These are phyloP conservation scores for Gymnopus androsaceus DNA, from an alignment of 1,284 basidiomycete species.

Conservation along the genomic window DNA sequence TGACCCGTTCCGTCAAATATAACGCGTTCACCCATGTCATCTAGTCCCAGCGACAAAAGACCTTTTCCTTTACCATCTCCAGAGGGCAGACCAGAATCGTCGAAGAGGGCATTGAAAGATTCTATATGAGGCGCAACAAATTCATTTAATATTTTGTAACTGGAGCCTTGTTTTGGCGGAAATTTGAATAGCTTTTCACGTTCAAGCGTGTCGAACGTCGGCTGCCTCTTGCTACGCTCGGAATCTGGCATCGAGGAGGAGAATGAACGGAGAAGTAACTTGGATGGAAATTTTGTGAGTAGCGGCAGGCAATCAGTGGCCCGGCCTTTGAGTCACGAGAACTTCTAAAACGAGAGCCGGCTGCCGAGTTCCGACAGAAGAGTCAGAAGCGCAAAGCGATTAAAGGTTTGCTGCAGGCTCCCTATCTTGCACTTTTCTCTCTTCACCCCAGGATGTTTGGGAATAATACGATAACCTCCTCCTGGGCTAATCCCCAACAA, in stretches of 20 bases:
- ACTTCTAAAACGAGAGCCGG: no score
- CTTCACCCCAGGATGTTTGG: conserved; percentile 53
- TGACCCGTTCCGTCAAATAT: conserved; percentile 84
- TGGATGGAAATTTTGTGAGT: background rate
- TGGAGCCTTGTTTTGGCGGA: conserved; percentile 71
- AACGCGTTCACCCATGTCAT: conserved; percentile 88
- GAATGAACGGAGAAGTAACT: background rate
- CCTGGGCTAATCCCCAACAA: conserved; percentile 63
- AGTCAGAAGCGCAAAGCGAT: no score
- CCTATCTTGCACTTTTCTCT: background rate
- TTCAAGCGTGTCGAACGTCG: conserved; percentile 84
- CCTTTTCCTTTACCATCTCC: conserved; percentile 82
- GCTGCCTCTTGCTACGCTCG: conserved; percentile 32
- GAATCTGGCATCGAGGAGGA: conserved; percentile 40
- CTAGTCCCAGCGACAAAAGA: conserved; percentile 77
- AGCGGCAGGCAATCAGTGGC: no score
- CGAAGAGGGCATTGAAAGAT: conserved; percentile 95
- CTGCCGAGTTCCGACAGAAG: no score
- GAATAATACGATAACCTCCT: conserved; percentile 48
- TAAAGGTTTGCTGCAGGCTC: background rate
- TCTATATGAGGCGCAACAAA: conserved; percentile 94
- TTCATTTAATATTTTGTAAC: conserved; percentile 86
- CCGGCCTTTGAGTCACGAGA: no score
- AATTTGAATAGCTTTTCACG: conserved; percentile 83
- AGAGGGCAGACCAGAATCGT: conserved; percentile 73